phyloP scores from a whole-genome alignment of 352 stramenopile species.

The Phytophthora colocasiae region DNA sequence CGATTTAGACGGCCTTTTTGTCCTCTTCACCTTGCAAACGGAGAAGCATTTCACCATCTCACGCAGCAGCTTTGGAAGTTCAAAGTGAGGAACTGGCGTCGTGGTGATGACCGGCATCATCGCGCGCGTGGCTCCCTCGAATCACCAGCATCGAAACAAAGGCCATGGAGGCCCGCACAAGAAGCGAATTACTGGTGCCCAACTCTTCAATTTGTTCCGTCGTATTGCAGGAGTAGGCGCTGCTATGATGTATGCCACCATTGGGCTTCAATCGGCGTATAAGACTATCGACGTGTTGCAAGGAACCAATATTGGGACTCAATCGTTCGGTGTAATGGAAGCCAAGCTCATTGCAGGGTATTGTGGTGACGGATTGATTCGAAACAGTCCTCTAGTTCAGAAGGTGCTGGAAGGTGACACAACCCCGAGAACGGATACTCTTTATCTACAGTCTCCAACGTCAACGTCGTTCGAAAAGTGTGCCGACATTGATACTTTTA shows the following conservation, averaged over 20 bases:
- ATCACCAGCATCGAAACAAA: slow-evolving; percentile 11
- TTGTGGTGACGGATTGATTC: slow-evolving; percentile 29
- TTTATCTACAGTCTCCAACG: slow-evolving; percentile 39
- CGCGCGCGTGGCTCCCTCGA: slow-evolving; percentile 22
- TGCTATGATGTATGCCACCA: slow-evolving; percentile 25
- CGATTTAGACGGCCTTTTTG: slow-evolving; percentile 13
- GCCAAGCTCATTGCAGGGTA: slow-evolving; percentile 40
- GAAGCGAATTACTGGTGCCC: slow-evolving; percentile 31
- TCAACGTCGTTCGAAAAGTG: slow-evolving; percentile 30
- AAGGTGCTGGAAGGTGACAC: slow-evolving; percentile 36
- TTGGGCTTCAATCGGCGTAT: slow-evolving; percentile 24
- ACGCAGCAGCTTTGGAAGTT: not conserved
- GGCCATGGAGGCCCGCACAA: slow-evolving; percentile 7
- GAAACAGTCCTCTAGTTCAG: slow-evolving; percentile 43
- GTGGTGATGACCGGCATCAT: slow-evolving; percentile 25
- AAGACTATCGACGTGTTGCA: slow-evolving; percentile 27
- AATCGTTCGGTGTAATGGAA: slow-evolving; percentile 30
- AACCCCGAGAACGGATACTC: slow-evolving; percentile 29
- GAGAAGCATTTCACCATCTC: slow-evolving; percentile 1
- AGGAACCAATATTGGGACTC: slow-evolving; percentile 18
- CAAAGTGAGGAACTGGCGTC: not conserved
- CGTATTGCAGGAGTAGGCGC: slow-evolving; percentile 33
- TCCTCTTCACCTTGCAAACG: not conserved
- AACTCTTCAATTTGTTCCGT: slow-evolving; percentile 36
- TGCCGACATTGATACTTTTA: slow-evolving; percentile 13